Conservation (phyloP, 2,329 filamentous ascomycete species). For the Ophiostoma pallidulum region DNA sequence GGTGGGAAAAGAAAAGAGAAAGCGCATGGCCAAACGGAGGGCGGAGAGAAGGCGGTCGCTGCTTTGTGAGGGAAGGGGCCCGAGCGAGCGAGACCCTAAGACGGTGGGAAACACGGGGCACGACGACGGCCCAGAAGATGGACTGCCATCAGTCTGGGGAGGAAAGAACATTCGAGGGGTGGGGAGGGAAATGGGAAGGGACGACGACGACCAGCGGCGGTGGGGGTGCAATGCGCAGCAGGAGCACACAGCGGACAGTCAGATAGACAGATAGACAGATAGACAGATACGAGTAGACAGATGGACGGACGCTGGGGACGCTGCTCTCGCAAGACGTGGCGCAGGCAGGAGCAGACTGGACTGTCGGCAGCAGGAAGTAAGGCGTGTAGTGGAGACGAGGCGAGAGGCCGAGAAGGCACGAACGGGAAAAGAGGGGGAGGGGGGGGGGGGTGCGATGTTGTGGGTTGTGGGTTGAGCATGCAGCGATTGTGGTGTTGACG, state of each 20-base stretch:
- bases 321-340: too few relatives aligned
- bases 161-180: conserved; percentile 2
- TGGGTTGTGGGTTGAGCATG: not conserved
- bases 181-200: not conserved
- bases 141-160: not conserved
- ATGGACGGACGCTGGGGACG: too few relatives aligned
- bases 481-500: not conserved
- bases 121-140: not conserved
- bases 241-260: too few relatives aligned
- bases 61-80: not conserved
- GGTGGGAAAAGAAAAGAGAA: not conserved
- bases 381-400: conserved; percentile 4
- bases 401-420: conserved; percentile 4
- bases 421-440: not conserved
- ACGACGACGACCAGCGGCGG: too few relatives aligned
- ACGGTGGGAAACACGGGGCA: not conserved
- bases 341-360: not conserved
- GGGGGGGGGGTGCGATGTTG: too few relatives aligned
- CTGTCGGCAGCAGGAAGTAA: not conserved
- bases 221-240: too few relatives aligned
- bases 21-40: conserved; percentile 5
- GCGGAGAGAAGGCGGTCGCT: not conserved
- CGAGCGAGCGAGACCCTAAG: not conserved
- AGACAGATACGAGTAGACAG: too few relatives aligned
- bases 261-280: too few relatives aligned